Evolutionary conservation across 2,329 filamentous ascomycete genomes (phyloP).

Genomic region (Fusarium sp.): DNA sequence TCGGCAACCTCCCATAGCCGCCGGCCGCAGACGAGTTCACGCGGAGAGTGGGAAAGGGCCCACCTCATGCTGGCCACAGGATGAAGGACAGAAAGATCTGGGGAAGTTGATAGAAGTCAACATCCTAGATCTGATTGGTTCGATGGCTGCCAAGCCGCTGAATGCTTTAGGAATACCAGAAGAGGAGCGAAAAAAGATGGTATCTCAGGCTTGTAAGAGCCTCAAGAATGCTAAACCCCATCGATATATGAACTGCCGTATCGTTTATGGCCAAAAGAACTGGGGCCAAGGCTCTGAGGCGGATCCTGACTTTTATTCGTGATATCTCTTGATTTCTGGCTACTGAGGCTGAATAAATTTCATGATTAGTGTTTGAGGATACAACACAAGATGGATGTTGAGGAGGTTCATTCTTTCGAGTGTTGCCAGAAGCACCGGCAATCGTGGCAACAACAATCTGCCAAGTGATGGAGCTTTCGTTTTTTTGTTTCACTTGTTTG

Average conservation of each 20-base stretch:
- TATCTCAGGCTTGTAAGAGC: conserved; percentile 49
- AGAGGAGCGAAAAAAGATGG: conserved; percentile 52
- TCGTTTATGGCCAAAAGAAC: conserved; percentile 60
- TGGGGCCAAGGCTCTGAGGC: neutral
- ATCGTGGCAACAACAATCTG: neutral
- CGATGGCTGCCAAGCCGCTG: conserved; percentile 58
- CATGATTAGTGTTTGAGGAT: neutral
- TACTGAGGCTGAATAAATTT: neutral
- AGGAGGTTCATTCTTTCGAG: neutral
- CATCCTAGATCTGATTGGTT: conserved; percentile 57
- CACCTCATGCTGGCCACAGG: conserved; percentile 59
- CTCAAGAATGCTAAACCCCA: conserved; percentile 54
- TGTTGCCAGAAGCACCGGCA: neutral
- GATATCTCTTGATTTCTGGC: neutral
- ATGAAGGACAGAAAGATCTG: conserved; percentile 55
- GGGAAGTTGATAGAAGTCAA: conserved; percentile 60
- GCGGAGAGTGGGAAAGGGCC: too few relatives aligned
- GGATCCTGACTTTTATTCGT: neutral
- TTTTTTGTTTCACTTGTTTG: neutral
- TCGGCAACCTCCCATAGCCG: too few relatives aligned
- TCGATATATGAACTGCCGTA: conserved; percentile 58
- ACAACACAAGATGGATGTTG: neutral
- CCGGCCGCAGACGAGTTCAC: too few relatives aligned
- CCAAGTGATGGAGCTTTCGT: neutral
- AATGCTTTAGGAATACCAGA: conserved; percentile 53